Evolutionary conservation across 1,284 basidiomycete genomes (phyloP).

Genomic region (Papiliotrema fonsecae): DNA sequence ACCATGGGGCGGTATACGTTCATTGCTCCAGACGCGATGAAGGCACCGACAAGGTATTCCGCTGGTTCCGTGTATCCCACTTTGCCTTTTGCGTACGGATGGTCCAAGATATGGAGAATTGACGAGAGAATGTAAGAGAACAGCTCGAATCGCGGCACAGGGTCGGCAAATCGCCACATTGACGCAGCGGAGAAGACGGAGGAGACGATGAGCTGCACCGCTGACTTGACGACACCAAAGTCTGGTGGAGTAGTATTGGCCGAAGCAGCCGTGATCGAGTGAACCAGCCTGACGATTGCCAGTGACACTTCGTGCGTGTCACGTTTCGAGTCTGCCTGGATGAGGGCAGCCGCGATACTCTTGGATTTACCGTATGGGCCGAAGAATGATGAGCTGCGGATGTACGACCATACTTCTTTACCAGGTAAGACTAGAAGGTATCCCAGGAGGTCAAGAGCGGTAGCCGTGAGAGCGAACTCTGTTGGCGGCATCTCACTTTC

Average conservation of each 20-base stretch:
- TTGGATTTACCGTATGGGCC: constrained; percentile 23
- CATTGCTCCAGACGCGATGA: constrained; percentile 32
- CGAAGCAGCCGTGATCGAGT: constrained; percentile 17
- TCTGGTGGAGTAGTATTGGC: constrained; percentile 14
- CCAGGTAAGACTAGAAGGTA: constrained; percentile 10
- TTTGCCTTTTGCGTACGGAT: constrained; percentile 23
- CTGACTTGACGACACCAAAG: constrained; percentile 23
- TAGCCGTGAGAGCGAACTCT: constrained; percentile 13
- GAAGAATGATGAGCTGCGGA: constrained; percentile 38
- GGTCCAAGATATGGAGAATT: constrained; percentile 27
- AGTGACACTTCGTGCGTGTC: constrained; percentile 33
- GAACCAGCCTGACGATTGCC: constrained; percentile 32
- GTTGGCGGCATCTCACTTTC: constrained; percentile 8
- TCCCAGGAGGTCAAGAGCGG: constrained; percentile 33
- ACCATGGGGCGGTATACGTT: constrained; percentile 39
- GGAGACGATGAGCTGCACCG: constrained; percentile 29
- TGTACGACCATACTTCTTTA: constrained; percentile 26
- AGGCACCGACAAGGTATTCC: constrained; percentile 26
- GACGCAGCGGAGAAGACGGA: constrained; percentile 37
- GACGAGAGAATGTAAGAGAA: constrained; percentile 21
- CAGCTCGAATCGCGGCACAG: constrained; percentile 31
- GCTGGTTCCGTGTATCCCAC: constrained; percentile 21
- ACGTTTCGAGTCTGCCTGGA: constrained; percentile 26
- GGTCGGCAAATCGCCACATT: constrained; percentile 36
- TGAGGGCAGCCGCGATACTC: constrained; percentile 23